These are phyloP conservation scores for Cyclocybe cylindracea DNA, from an alignment of 768 basidiomycete species.

Conservation along the genomic window DNA sequence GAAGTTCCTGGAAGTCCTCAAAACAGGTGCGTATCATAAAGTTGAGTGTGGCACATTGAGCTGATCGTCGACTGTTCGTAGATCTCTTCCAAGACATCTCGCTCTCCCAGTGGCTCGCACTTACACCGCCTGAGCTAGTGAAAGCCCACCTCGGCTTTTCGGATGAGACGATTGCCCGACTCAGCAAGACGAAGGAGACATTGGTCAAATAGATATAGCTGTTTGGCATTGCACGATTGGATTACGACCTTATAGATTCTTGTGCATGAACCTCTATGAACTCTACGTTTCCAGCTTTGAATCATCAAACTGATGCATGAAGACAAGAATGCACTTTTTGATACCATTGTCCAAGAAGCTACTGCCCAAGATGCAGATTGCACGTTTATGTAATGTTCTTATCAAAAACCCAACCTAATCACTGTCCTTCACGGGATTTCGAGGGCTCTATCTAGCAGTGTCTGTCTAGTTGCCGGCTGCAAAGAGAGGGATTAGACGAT, in stretches of 20 bases:
- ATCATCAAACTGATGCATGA: background rate
- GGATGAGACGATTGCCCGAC: constrained; percentile 46
- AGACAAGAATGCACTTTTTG: too few species aligned
- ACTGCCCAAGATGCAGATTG: too few species aligned
- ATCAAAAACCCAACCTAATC: too few species aligned
- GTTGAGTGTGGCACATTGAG: background rate
- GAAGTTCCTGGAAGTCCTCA: constrained; percentile 64
- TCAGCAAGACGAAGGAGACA: constrained; percentile 52
- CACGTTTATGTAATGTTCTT: too few species aligned
- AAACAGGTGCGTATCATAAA: constrained; percentile 36
- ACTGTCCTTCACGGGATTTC: too few species aligned
- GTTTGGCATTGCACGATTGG: background rate
- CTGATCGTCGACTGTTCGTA: constrained; percentile 16
- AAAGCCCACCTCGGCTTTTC: constrained; percentile 61
- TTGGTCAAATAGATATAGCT: constrained; percentile 33
- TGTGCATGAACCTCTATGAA: background rate
- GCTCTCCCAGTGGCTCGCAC: constrained; percentile 61
- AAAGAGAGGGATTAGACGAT: background rate
- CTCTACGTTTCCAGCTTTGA: background rate
- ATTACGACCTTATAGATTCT: background rate
- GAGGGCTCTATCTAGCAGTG: too few species aligned
- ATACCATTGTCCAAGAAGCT: too few species aligned
- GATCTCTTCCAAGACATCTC: constrained; percentile 58
- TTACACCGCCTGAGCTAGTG: constrained; percentile 58
- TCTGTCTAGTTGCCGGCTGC: constrained; percentile 8